phyloP scores from a whole-genome alignment of 495 filamentous ascomycete species.

The Glarea lozoyensis region DNA sequence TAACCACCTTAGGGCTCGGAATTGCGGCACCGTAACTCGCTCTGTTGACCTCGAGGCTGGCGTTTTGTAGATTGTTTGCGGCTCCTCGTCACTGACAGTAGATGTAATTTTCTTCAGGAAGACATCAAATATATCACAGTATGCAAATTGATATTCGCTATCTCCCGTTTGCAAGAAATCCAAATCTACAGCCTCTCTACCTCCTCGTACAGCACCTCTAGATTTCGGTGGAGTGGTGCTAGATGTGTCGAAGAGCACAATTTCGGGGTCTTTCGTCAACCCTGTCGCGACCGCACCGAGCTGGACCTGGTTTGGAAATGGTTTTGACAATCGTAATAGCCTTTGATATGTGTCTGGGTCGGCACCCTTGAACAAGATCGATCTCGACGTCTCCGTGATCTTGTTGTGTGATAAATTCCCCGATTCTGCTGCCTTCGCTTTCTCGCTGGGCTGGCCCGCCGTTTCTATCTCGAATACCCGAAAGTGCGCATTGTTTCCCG shows the following conservation, averaged over 20 bases:
- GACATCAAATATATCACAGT: slow-evolving; percentile 73
- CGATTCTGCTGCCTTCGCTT: slow-evolving; percentile 26
- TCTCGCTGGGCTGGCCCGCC: slow-evolving; percentile 31
- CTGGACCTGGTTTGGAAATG: slow-evolving; percentile 43
- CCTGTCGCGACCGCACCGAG: slow-evolving; percentile 70
- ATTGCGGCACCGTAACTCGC: slow-evolving; percentile 36
- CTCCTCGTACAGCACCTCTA: slow-evolving; percentile 56
- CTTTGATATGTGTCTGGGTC: slow-evolving; percentile 70
- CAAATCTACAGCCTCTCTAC: slow-evolving; percentile 71
- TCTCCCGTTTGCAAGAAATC: slow-evolving; percentile 57
- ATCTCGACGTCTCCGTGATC: slow-evolving; percentile 46
- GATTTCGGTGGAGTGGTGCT: slow-evolving; percentile 48
- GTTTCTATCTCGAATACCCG: slow-evolving; percentile 62
- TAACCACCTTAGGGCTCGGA: slow-evolving; percentile 69
- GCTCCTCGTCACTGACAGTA: slow-evolving; percentile 42
- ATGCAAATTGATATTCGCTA: slow-evolving; percentile 60
- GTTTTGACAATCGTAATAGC: slow-evolving; percentile 59
- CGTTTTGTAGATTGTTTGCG: slow-evolving; percentile 51
- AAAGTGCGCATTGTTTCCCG: slow-evolving; percentile 81
- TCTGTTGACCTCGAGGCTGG: slow-evolving; percentile 40
- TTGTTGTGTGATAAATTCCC: slow-evolving; percentile 25
- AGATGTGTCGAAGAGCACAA: slow-evolving; percentile 70
- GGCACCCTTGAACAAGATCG: slow-evolving; percentile 54
- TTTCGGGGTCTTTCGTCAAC: slow-evolving; percentile 58
- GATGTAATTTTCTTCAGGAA: slow-evolving; percentile 41